Conservation (phyloP, 192 early-diverging fungal genomes). For the Podila epicladia region DNA sequence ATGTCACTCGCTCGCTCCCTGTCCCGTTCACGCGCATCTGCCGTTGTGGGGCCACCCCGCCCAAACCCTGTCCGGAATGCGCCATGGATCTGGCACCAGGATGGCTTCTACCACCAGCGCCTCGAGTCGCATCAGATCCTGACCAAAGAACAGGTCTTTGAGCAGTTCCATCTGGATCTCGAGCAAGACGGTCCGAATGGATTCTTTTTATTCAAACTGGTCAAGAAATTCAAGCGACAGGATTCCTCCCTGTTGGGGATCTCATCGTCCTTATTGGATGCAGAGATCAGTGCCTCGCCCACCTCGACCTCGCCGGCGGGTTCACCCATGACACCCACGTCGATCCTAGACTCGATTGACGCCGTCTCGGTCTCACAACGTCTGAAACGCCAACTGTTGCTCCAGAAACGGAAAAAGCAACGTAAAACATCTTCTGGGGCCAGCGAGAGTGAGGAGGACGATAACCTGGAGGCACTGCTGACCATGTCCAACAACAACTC, state of each 20-base stretch:
- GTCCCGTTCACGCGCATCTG: background rate
- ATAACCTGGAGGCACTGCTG: conserved; percentile 38
- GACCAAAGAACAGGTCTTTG: conserved; percentile 50
- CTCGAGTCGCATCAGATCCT: conserved; percentile 50
- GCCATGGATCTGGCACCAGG: conserved; percentile 50
- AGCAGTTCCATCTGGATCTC: conserved; percentile 42
- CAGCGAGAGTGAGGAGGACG: conserved; percentile 21
- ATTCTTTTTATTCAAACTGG: conserved; percentile 48
- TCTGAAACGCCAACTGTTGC: conserved; percentile 39
- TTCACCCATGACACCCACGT: conserved; percentile 10
- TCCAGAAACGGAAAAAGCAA: conserved; percentile 49
- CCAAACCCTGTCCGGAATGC: conserved; percentile 20
- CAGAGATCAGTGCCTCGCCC: conserved; percentile 33
- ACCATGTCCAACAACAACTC: conserved; percentile 38
- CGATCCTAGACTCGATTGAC: conserved; percentile 41
- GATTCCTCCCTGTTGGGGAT: conserved; percentile 26
- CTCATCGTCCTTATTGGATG: conserved; percentile 19
- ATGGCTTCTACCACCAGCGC: conserved; percentile 38
- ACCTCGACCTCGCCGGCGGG: conserved; percentile 10
- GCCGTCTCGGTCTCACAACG: conserved; percentile 36
- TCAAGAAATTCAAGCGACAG: conserved; percentile 39
- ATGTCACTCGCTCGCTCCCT: conserved; percentile 4
- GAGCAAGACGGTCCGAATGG: conserved; percentile 47
- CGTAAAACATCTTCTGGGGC: background rate
- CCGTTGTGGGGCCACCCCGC: background rate